These are phyloP conservation scores for Nematocida ironsii DNA, from an alignment of 371 early-diverging fungal species.

Conservation along the genomic window DNA sequence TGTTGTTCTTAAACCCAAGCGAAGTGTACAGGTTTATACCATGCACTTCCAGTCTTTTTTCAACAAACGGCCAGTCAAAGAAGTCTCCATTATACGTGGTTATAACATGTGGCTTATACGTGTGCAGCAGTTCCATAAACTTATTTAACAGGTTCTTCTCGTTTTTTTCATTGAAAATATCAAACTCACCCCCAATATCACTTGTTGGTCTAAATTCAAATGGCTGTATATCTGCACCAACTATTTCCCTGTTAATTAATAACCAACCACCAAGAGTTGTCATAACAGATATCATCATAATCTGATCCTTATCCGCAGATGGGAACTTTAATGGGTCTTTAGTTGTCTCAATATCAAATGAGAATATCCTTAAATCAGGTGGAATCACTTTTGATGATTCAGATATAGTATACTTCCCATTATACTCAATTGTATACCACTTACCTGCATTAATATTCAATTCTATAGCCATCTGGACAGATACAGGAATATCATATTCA, in stretches of 20 bases:
- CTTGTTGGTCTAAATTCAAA: slow-evolving; percentile 91
- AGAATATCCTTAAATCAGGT: slow-evolving; percentile 82
- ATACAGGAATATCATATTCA: slow-evolving; percentile 67
- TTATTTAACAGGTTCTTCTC: slow-evolving; percentile 78
- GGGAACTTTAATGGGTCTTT: slow-evolving; percentile 97
- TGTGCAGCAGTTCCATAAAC: slow-evolving; percentile 85
- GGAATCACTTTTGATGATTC: slow-evolving; percentile 73
- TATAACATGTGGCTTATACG: slow-evolving; percentile 81
- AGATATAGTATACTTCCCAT: slow-evolving; percentile 56
- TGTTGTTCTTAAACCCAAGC: slow-evolving; percentile 78
- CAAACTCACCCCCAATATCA: slow-evolving; percentile 89
- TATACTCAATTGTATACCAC: slow-evolving; percentile 65
- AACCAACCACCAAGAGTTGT: slow-evolving; percentile 76
- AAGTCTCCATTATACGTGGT: slow-evolving; percentile 98
- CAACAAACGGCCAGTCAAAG: slow-evolving; percentile 98
- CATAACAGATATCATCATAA: slow-evolving; percentile 95
- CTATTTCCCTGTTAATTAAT: slow-evolving; percentile 91
- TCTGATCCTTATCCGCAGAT: slow-evolving; percentile 80
- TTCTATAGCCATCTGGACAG: slow-evolving; percentile 45
- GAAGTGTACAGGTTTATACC: slow-evolving; percentile 71
- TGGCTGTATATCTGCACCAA: slow-evolving; percentile 87
- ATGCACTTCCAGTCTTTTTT: slow-evolving; percentile 72
- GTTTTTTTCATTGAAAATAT: slow-evolving; percentile 84
- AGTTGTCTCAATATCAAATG: slow-evolving; percentile 97
- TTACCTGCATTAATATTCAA: slow-evolving; percentile 64